phyloP scores from a whole-genome alignment of 225 moss, liverwort and hornwort species.

The Takakia lepidozioides region DNA sequence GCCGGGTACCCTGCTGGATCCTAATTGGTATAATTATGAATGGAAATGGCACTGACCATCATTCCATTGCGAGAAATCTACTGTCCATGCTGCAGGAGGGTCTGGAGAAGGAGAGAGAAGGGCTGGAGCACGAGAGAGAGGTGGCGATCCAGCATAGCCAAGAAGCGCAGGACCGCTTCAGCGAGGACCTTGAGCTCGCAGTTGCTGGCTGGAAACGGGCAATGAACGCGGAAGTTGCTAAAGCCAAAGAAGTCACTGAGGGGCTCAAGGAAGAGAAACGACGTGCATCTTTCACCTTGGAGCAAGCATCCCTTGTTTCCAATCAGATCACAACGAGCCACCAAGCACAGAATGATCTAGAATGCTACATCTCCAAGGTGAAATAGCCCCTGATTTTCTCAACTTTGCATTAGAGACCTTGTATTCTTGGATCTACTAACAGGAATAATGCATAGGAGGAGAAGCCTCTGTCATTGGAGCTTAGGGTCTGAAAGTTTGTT shows the following conservation, averaged over 20 bases:
- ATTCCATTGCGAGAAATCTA: too few species aligned
- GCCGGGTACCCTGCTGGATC: too few species aligned
- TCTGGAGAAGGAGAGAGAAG: slow-evolving; percentile 47
- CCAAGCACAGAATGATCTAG: slow-evolving; percentile 23
- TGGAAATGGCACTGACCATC: too few species aligned
- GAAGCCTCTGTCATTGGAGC: too few species aligned
- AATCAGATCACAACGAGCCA: slow-evolving; percentile 24
- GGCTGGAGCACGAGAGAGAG: slow-evolving; percentile 52
- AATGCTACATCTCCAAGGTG: slow-evolving; percentile 25
- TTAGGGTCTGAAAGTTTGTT: too few species aligned
- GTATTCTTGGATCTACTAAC: too few species aligned
- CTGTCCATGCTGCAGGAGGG: slow-evolving; percentile 26
- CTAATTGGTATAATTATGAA: too few species aligned
- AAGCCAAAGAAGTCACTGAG: slow-evolving; percentile 57
- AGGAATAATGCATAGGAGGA: too few species aligned
- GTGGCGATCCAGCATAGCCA: slow-evolving; percentile 38
- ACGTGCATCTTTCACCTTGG: slow-evolving; percentile 22
- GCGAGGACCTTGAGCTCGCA: slow-evolving; percentile 66
- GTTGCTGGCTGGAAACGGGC: slow-evolving; percentile 80
- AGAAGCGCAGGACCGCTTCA: slow-evolving; percentile 59
- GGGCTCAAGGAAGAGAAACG: slow-evolving; percentile 59
- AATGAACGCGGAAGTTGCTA: slow-evolving; percentile 68
- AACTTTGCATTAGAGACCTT: too few species aligned
- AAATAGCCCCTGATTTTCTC: too few species aligned
- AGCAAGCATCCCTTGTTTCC: slow-evolving; percentile 25